Percentiles rank a stretch among this genome's conserved stretches.
These are phyloP conservation scores for Ogataea corticis DNA, from an alignment of 805 yeast genomes.

Conservation along the genomic window DNA sequence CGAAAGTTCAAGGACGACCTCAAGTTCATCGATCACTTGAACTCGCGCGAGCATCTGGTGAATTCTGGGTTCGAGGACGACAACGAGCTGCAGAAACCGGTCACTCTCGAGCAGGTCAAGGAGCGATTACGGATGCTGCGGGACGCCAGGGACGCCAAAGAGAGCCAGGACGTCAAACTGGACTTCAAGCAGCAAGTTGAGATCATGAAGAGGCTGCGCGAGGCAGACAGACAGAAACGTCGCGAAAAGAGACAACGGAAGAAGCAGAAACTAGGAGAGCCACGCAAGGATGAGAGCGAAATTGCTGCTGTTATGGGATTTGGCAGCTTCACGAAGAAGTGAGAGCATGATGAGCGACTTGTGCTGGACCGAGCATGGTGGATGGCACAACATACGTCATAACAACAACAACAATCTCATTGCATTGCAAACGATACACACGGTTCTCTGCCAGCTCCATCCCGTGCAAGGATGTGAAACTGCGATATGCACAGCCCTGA, in stretches of 20 bases:
- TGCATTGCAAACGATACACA: background rate
- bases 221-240: constrained; percentile 34
- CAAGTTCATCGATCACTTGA: constrained; percentile 80
- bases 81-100: constrained; percentile 32
- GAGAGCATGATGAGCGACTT: too few relatives aligned
- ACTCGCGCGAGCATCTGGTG: constrained; percentile 64
- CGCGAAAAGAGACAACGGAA: constrained; percentile 28
- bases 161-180: constrained; percentile 19
- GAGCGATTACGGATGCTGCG: constrained; percentile 39
- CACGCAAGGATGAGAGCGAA: constrained; percentile 13
- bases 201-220: constrained; percentile 40
- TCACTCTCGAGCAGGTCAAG: constrained; percentile 51
- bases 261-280: constrained; percentile 21
- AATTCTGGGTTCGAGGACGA: constrained; percentile 37
- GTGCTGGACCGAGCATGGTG: too few relatives aligned
- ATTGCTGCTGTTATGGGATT: constrained; percentile 31
- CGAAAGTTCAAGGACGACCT: constrained; percentile 80
- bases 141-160: constrained; percentile 28
- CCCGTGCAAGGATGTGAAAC: background rate
- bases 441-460: background rate
- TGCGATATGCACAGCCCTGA: background rate
- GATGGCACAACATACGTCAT: too few relatives aligned
- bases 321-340: constrained; percentile 23
- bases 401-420: too few relatives aligned
- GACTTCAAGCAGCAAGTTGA: constrained; percentile 44